Conservation (phyloP, 495 filamentous ascomycete species). For the Aspergillus wentii region DNA sequence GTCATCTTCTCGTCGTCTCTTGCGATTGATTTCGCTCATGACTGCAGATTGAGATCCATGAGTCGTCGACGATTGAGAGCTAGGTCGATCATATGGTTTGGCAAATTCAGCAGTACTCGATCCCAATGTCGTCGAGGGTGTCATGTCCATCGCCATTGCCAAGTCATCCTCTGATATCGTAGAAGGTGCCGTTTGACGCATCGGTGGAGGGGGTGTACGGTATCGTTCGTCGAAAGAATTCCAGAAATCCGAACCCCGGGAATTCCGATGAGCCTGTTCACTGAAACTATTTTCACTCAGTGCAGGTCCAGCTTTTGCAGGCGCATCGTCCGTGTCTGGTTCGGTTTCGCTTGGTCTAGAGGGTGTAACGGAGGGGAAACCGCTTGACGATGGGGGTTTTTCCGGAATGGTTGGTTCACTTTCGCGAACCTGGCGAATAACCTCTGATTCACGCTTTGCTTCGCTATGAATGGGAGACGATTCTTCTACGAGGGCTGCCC, state of each 20-base stretch:
- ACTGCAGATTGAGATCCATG: slow-evolving; percentile 35
- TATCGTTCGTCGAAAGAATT: slow-evolving; percentile 63
- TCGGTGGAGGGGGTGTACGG: slow-evolving; percentile 61
- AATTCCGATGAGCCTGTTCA: slow-evolving; percentile 64
- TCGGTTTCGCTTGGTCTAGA: slow-evolving; percentile 40
- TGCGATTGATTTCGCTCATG: slow-evolving; percentile 68
- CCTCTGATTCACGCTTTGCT: slow-evolving; percentile 86
- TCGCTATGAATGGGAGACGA: slow-evolving; percentile 81
- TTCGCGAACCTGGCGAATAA: slow-evolving; percentile 89
- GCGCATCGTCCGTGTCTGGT: slow-evolving; percentile 53
- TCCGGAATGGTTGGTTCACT: slow-evolving; percentile 46
- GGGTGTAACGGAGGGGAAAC: slow-evolving; percentile 30
- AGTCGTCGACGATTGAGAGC: slow-evolving; percentile 47
- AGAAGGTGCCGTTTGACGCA: slow-evolving; percentile 49
- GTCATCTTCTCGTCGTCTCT: slow-evolving; percentile 85
- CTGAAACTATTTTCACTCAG: slow-evolving; percentile 63
- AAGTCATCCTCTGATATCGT: slow-evolving; percentile 70
- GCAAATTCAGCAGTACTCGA: slow-evolving; percentile 22
- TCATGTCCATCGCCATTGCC: slow-evolving; percentile 73
- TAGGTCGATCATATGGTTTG: slow-evolving; percentile 26
- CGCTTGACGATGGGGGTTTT: slow-evolving; percentile 33
- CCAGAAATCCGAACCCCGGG: slow-evolving; percentile 73
- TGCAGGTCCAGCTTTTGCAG: slow-evolving; percentile 48
- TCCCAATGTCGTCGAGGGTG: slow-evolving; percentile 48
- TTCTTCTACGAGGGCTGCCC: slow-evolving; percentile 85